These are phyloP conservation scores for Fraxinus sp. DNA, from an alignment of 305 asterid species.

Conservation along the genomic window DNA sequence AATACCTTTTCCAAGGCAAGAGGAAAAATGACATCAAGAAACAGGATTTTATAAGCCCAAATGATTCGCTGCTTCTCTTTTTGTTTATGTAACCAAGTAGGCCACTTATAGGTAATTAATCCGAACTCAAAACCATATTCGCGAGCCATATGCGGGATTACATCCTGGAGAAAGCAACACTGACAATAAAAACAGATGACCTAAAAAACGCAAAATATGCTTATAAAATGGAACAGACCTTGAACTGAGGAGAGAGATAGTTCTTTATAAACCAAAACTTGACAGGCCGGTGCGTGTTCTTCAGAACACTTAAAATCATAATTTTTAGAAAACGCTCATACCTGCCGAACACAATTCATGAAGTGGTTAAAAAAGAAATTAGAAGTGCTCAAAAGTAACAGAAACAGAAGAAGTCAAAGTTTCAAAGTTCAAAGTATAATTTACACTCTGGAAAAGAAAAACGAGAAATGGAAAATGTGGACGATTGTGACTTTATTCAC, in stretches of 20 bases:
- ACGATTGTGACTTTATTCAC: background rate
- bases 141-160: constrained; percentile 92
- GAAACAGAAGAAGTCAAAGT: constrained; percentile 1
- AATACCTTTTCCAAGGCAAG: constrained; percentile 91
- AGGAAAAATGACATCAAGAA: constrained; percentile 98
- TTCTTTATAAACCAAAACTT: constrained; percentile 99
- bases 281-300: constrained; percentile 83
- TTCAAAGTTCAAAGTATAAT: background rate
- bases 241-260: constrained; percentile 97
- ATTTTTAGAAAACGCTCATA: constrained; percentile 93
- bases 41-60: constrained; percentile 95
- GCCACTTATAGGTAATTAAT: constrained; percentile 97
- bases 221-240: constrained; percentile 47
- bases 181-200: constrained; percentile 7
- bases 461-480: background rate
- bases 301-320: constrained; percentile 93
- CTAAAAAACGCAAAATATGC: constrained; percentile 8
- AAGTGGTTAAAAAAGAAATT: constrained; percentile 23
- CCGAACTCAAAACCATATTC: constrained; percentile 94
- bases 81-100: constrained; percentile 97
- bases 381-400: constrained; percentile 24
- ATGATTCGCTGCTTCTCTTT: constrained; percentile 96
- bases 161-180: constrained; percentile 55
- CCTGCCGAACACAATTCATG: constrained; percentile 51
- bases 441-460: background rate